Evolutionary conservation across 2,329 filamentous ascomycete species (phyloP).

Genomic region (Lasiodiplodia sp.): DNA sequence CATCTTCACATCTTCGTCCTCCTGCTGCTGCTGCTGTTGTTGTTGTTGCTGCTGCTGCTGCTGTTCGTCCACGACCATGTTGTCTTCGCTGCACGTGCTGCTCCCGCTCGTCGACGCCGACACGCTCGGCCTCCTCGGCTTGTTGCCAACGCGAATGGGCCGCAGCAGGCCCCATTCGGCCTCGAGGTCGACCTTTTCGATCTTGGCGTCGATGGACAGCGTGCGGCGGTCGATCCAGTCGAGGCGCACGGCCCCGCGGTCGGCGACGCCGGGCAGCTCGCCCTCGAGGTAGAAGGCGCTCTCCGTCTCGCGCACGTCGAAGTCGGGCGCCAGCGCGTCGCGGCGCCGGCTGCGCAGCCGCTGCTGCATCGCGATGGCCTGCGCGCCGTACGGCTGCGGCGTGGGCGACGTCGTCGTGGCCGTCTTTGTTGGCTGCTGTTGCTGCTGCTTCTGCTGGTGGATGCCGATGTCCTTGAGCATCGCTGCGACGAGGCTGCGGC

Average conservation of each 20-base stretch:
- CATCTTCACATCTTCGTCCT: neutral
- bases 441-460: neutral
- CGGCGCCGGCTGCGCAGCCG: conserved; percentile 30
- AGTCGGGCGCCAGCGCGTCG: conserved; percentile 32
- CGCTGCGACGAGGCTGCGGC: neutral
- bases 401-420: neutral
- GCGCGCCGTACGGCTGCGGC: conserved; percentile 15
- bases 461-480: conserved; percentile 19
- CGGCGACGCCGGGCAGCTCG: conserved; percentile 25
- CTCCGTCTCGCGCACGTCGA: conserved; percentile 30
- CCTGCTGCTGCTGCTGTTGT: neutral
- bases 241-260: conserved; percentile 20
- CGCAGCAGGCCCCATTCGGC: conserved; percentile 30
- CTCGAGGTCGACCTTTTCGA: conserved; percentile 28
- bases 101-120: conserved; percentile 5
- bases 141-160: conserved; percentile 29
- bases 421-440: neutral
- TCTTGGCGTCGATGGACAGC: conserved; percentile 24
- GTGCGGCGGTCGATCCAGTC: conserved; percentile 29
- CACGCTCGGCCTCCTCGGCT: conserved; percentile 34
- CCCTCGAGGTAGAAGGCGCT: conserved; percentile 29
- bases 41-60: conserved; percentile 28
- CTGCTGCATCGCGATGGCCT: conserved; percentile 12
- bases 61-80: conserved; percentile 33
- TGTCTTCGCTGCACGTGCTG: conserved; percentile 34